A percentile compares a stretch with the other conserved stretches of the same genome.
Evolutionary conservation across 78 protist species (phyloP).

Genomic region (Ministeria vibrans): DNA sequence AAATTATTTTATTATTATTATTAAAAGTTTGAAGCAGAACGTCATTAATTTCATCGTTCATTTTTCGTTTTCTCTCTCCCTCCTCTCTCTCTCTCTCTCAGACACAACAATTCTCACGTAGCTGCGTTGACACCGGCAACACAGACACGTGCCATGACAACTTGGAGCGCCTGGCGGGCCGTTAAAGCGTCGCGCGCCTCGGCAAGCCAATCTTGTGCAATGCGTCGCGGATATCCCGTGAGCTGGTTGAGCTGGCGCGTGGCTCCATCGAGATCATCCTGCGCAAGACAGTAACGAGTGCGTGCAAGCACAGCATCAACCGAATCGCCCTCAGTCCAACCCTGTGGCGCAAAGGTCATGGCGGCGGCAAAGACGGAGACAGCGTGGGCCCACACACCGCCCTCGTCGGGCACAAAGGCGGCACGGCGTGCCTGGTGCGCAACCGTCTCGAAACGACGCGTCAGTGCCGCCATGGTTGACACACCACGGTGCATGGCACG

Average conservation of each 20-base stretch:
- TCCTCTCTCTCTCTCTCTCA: too few species aligned
- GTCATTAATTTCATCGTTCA: too few species aligned
- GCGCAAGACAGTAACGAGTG: neutral
- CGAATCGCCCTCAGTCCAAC: neutral
- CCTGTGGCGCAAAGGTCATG: neutral
- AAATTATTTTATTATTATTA: too few species aligned
- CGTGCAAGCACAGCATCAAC: neutral
- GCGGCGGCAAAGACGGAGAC: neutral
- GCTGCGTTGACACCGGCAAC: too few species aligned
- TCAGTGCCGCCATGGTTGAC: neutral
- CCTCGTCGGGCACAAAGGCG: neutral
- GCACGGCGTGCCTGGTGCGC: neutral
- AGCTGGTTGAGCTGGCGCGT: constrained; percentile 3
- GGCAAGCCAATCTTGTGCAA: neutral
- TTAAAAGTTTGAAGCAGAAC: too few species aligned
- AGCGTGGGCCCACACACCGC: neutral
- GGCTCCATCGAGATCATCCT: neutral
- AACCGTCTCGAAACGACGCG: neutral
- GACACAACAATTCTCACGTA: too few species aligned
- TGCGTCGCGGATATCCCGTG: neutral
- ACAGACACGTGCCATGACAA: too few species aligned
- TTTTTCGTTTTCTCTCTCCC: too few species aligned
- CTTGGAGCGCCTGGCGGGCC: too few species aligned
- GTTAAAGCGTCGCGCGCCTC: constrained; percentile 10
- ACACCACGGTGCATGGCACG: neutral